Conservation (phyloP, 202 grass and related monocot species). For the Zizania palustris region DNA sequence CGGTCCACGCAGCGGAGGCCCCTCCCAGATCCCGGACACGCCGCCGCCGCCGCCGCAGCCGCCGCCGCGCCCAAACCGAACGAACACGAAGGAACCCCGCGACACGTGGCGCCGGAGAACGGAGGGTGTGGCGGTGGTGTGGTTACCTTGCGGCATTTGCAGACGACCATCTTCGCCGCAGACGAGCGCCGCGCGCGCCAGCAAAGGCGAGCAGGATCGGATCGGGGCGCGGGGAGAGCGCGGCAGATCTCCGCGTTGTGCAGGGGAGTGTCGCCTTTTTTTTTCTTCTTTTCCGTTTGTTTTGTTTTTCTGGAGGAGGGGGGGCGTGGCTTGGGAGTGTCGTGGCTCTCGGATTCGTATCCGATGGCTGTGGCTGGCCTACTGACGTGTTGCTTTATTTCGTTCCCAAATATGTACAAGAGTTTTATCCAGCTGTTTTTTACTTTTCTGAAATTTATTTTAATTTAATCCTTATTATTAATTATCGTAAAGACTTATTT, state of each 20-base stretch:
- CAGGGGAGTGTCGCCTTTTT: not conserved
- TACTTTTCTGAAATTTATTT: too few species aligned
- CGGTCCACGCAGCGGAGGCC: not conserved
- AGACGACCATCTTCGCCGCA: constrained; percentile 82
- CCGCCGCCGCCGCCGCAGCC: not conserved
- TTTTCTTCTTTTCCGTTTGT: not conserved
- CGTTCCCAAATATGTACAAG: not conserved
- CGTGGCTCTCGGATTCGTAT: too few species aligned
- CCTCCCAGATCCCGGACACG: constrained; percentile 42
- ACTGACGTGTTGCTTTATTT: not conserved
- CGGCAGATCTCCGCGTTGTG: not conserved
- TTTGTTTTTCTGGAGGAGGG: not conserved
- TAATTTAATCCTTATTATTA: too few species aligned
- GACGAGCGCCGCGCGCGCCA: not conserved
- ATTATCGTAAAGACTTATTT: too few species aligned
- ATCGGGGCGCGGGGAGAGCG: not conserved
- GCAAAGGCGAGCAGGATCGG: not conserved
- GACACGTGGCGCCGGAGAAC: not conserved
- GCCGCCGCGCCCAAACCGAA: not conserved
- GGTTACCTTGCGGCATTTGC: constrained; percentile 98
- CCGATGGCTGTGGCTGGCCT: too few species aligned
- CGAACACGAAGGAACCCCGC: not conserved
- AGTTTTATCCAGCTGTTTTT: too few species aligned
- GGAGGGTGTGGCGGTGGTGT: not conserved
- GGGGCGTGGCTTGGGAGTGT: too few species aligned